phyloP scores from a whole-genome alignment of 2,329 filamentous ascomycete genomes.

The Coniella lustricola region DNA sequence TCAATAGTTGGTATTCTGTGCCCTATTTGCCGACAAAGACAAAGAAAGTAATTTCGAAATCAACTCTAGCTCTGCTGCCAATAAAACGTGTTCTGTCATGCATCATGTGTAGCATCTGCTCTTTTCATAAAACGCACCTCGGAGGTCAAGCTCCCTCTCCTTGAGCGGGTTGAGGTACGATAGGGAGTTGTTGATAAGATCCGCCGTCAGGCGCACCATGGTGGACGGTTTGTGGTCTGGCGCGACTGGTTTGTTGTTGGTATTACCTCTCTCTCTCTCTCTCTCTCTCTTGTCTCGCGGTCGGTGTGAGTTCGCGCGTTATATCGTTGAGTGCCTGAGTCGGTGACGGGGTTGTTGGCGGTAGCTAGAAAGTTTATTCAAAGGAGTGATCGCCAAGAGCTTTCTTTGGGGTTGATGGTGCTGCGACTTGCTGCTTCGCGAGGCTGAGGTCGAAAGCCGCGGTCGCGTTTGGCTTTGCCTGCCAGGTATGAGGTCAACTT shows the following conservation, averaged over 20 bases:
- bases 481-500: slow-evolving; percentile 4
- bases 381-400: not conserved
- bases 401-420: not conserved
- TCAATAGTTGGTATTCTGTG: slow-evolving; percentile 97
- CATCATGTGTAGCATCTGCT: slow-evolving; percentile 96
- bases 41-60: slow-evolving; percentile 50
- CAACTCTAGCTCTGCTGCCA: slow-evolving; percentile 61
- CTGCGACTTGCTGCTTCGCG: not conserved
- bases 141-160: slow-evolving; percentile 96
- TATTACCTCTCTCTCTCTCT: slow-evolving; percentile 15
- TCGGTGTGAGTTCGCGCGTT: slow-evolving; percentile 5
- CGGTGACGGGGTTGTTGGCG: too few relatives aligned
- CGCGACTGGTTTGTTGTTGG: not conserved
- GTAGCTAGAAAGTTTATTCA: too few relatives aligned
- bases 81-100: slow-evolving; percentile 29
- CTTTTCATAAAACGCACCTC: slow-evolving; percentile 87
- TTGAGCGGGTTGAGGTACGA: slow-evolving; percentile 98
- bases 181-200: slow-evolving; percentile 88
- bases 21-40: slow-evolving; percentile 60
- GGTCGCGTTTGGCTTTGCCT: slow-evolving; percentile 8
- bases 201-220: slow-evolving; percentile 85
- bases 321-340: not conserved
- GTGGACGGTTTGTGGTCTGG: slow-evolving; percentile 22
- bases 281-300: too few relatives aligned
- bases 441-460: slow-evolving; percentile 1